These are phyloP conservation scores for Theobroma cacao DNA, from an alignment of 345 rosid species.

Conservation along the genomic window DNA sequence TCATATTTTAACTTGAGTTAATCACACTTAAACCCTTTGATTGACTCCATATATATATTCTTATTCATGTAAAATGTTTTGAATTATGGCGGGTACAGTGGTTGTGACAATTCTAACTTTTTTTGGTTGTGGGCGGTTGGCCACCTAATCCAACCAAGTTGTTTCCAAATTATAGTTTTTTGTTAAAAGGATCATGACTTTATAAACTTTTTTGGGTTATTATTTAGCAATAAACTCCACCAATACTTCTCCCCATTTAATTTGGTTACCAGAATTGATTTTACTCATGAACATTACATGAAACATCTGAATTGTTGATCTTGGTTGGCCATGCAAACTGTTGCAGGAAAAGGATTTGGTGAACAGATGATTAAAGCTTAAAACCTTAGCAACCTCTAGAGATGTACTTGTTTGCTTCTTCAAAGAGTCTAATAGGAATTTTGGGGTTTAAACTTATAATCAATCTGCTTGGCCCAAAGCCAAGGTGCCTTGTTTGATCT, in stretches of 20 bases:
- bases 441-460: background rate
- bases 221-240: background rate
- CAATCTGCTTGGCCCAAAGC: background rate
- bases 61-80: constrained; percentile 1
- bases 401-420: background rate
- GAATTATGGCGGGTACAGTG: constrained; percentile 39
- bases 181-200: background rate
- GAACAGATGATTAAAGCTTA: background rate
- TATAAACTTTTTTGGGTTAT: background rate
- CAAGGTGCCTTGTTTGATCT: constrained; percentile 5
- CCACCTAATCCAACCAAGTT: constrained; percentile 31
- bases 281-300: background rate
- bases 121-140: constrained; percentile 27
- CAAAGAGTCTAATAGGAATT: background rate
- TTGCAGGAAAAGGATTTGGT: too few species aligned
- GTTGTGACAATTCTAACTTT: background rate
- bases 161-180: background rate
- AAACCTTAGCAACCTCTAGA: background rate
- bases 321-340: background rate
- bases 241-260: background rate
- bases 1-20: constrained; percentile 7
- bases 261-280: background rate
- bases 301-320: background rate
- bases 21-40: background rate
- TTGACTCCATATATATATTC: background rate